Conservation (phyloP, 371 early-diverging fungal species). For the Blakeslea trispora region DNA sequence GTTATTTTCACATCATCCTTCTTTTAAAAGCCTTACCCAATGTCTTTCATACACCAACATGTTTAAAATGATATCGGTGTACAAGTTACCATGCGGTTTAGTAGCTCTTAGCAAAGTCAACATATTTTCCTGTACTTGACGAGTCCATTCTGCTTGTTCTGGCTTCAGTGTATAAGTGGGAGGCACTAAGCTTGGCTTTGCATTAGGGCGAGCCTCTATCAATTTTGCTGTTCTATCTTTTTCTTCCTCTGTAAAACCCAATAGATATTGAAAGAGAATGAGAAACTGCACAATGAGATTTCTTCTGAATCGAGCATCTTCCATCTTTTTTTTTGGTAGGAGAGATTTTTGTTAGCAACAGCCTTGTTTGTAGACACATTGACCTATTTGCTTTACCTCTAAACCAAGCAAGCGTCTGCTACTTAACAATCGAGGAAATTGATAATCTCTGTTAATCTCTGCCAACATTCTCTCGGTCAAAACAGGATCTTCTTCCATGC, state of each 20-base stretch:
- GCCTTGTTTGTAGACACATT: no score
- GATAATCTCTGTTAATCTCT: conserved; percentile 48
- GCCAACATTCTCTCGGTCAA: conserved; percentile 33
- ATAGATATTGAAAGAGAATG: conserved; percentile 70
- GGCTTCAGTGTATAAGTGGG: conserved; percentile 35
- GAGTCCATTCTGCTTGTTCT: conserved; percentile 45
- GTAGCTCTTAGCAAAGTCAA: conserved; percentile 29
- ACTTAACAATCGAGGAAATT: conserved; percentile 78
- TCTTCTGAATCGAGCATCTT: conserved; percentile 70
- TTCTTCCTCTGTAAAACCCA: conserved; percentile 39
- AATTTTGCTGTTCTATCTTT: conserved; percentile 40
- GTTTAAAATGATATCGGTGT: conserved; percentile 43
- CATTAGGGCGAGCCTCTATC: conserved; percentile 32
- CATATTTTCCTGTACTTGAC: conserved; percentile 21
- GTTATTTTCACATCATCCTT: not conserved
- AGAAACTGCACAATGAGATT: conserved; percentile 80
- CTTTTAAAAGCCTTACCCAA: conserved; percentile 30
- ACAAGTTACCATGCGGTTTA: conserved; percentile 50
- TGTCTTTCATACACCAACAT: conserved; percentile 44
- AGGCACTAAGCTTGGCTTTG: conserved; percentile 37
- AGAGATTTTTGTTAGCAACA: not conserved
- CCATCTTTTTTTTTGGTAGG: conserved; percentile 38
- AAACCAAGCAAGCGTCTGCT: conserved; percentile 69
- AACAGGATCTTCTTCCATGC: conserved; percentile 37
- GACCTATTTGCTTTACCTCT: no score